Conservation (phyloP, 768 basidiomycete genomes). For the Boletus bicolor region DNA sequence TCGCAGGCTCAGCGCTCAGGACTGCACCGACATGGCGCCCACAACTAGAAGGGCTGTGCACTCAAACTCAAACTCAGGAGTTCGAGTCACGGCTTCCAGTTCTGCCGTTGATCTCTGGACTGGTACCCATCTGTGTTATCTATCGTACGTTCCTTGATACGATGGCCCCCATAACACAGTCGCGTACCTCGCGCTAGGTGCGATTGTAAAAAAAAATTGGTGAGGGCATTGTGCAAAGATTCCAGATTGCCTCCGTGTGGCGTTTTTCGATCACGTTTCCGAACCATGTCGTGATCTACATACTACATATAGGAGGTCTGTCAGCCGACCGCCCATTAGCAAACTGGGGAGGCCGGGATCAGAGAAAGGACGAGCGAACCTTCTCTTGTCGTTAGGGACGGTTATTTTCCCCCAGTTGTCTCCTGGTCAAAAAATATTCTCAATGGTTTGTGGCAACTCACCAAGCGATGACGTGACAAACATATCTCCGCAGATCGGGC, state of each 20-base stretch:
- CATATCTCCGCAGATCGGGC: background rate
- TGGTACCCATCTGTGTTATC: background rate
- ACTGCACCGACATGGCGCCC: background rate
- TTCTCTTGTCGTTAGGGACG: background rate
- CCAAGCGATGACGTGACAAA: background rate
- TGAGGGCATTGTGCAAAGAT: background rate
- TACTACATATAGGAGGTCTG: background rate
- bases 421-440: no score
- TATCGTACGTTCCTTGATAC: background rate
- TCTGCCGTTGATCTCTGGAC: background rate
- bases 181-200: constrained; percentile 1
- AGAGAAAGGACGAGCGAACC: no score
- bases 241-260: constrained; percentile 21
- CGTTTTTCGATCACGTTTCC: background rate
- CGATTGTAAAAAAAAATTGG: background rate
- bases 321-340: background rate
- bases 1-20: background rate
- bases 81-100: background rate
- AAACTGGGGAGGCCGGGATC: background rate
- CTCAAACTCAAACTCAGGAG: background rate
- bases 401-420: no score
- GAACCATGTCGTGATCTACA: background rate
- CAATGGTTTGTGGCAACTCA: background rate
- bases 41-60: background rate
- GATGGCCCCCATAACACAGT: background rate